Conservation (phyloP, 306 rosid species). For the Citrullus mucosospermus region DNA sequence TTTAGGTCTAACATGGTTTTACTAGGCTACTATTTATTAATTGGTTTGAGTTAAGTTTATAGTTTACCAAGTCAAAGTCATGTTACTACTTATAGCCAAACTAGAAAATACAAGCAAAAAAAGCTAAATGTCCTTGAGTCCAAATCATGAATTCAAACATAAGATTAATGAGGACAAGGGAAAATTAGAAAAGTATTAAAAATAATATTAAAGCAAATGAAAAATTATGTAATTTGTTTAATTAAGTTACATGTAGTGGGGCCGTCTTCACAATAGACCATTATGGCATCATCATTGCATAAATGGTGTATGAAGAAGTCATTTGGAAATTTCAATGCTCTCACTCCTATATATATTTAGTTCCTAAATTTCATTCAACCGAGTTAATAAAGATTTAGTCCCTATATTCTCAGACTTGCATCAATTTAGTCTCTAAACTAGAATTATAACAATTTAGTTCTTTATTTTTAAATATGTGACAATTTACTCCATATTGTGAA, state of each 20-base stretch:
- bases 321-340: background rate
- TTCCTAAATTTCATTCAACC: too few relatives aligned
- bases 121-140: background rate
- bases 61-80: background rate
- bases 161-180: background rate
- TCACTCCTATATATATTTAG: background rate
- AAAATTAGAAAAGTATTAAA: background rate
- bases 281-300: background rate
- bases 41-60: background rate
- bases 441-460: too few relatives aligned
- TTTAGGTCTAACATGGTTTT: background rate
- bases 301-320: background rate
- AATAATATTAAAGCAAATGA: background rate
- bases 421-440: too few relatives aligned
- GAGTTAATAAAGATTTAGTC: too few relatives aligned
- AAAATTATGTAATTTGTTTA: background rate
- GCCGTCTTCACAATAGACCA: background rate
- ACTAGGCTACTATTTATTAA: background rate
- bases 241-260: background rate
- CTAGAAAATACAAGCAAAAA: background rate
- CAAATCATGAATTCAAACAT: background rate
- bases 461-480: too few relatives aligned
- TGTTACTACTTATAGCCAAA: background rate
- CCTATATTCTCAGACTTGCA: too few relatives aligned
- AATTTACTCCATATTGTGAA: too few relatives aligned